Evolutionary conservation across 2,329 filamentous ascomycete genomes (phyloP).

Genomic region (Trichoderma hamatum): DNA sequence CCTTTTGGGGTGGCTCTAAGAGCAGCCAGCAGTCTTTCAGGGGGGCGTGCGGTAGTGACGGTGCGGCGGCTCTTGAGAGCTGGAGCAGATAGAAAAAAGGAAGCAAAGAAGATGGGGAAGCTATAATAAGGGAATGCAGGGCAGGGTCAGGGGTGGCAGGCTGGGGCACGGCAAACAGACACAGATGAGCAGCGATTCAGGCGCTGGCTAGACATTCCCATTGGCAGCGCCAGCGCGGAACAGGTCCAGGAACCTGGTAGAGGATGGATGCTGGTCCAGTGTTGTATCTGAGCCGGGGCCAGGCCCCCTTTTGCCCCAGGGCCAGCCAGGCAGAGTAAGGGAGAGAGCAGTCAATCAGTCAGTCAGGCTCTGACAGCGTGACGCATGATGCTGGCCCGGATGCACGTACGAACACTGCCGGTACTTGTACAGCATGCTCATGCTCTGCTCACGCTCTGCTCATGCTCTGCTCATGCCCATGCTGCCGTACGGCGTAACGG

Average conservation of each 20-base stretch:
- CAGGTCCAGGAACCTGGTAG: conserved; percentile 26
- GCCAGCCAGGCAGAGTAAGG: conserved; percentile 11
- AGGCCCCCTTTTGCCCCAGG: neutral
- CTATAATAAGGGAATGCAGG: conserved; percentile 12
- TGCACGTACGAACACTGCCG: neutral
- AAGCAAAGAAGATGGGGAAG: conserved; percentile 5
- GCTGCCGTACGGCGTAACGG: neutral
- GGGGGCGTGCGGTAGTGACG: conserved; percentile 18
- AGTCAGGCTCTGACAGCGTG: conserved; percentile 6
- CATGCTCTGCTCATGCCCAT: neutral
- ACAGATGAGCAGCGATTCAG: conserved; percentile 23
- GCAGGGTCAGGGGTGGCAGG: conserved; percentile 10
- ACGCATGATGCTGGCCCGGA: conserved; percentile 18
- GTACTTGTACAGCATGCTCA: neutral
- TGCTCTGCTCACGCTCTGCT: no score
- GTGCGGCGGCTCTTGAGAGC: conserved; percentile 20
- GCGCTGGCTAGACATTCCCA: conserved; percentile 2
- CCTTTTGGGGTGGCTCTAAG: conserved; percentile 12
- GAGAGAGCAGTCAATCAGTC: neutral
- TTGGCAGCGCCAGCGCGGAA: conserved; percentile 8
- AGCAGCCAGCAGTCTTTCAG: neutral
- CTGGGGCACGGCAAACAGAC: neutral
- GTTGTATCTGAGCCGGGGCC: neutral
- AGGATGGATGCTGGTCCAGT: neutral
- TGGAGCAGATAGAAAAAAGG: neutral